Base-by-base conservation (phyloP, 1,139 yeast species). In the Geotrichum klebahnii region DNA sequence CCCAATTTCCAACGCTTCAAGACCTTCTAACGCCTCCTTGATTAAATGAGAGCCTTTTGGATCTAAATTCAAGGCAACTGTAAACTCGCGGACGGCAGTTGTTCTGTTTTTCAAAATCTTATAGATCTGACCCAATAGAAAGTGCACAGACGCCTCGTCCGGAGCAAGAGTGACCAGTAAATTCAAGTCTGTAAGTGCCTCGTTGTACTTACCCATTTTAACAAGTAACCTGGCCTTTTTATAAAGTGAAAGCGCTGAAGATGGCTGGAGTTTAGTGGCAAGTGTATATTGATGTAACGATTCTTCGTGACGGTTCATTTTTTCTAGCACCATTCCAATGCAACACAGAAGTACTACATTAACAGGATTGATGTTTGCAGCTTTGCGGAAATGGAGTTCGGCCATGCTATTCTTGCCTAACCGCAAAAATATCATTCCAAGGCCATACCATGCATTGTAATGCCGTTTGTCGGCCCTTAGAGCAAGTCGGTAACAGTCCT, bases 371-470 rank as follows among this genome's bases (percentile, higher is more conserved):
- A 92, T 87, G 37, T 84, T 79, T 17, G 87, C 80, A 0, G 98
- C 98, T 61, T 84, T 85, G 46, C 88, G 73, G 71, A 92, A 89
- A 67, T 89, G 95, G 55, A 81, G 78, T 60, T 89, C 92, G 0
- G 98, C 96, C 61, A 82, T 81, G 41, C 78, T 81, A 60, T 81
- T 81, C 60, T 88, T 90, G 3, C 97, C 97, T 49, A 89, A 70
- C 60, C 89, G 86, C 66, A 89, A 77, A 65, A 84, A 86, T 36
- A 90, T 95, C 95, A 89, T 89, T 5, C 98, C 98, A 53, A 94
- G 78, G 22, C 98, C 98, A 62, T 92, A 94, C 62, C 92, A 81
- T 0, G 98, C 97, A 68, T 92, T 92, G 67, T 90, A 92, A 65
- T 89, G 97, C 53, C 92, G 76, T 45, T 83, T 76, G 61, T 92